phyloP scores from a whole-genome alignment of 495 filamentous ascomycete species.

The Penicilliopsis zonata region DNA sequence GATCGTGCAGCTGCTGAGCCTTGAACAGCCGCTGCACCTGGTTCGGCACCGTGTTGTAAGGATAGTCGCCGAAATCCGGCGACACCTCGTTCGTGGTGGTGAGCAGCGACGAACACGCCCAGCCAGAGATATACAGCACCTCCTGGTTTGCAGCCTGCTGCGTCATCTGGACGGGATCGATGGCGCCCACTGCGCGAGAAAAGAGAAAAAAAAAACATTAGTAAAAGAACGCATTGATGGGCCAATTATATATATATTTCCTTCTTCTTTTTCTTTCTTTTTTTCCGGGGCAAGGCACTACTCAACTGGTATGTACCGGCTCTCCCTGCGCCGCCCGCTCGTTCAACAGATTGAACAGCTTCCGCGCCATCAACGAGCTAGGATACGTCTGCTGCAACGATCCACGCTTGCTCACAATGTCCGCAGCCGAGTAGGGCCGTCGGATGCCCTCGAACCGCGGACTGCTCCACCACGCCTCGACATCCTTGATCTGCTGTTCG shows the following conservation, averaged over 20 bases:
- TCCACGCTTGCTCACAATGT: constrained; percentile 87
- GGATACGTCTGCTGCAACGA: constrained; percentile 78
- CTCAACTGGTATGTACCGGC: constrained; percentile 76
- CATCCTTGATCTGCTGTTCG: constrained; percentile 64
- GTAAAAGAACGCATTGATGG: constrained; percentile 3
- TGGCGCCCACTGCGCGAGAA: constrained; percentile 65
- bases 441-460: constrained; percentile 81
- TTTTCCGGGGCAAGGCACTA: background rate
- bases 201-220: constrained; percentile 7
- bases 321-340: constrained; percentile 61
- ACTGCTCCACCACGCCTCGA: constrained; percentile 78
- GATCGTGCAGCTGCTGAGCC: constrained; percentile 91
- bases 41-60: constrained; percentile 97
- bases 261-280: too few relatives aligned
- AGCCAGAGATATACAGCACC: constrained; percentile 88
- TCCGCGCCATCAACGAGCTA: constrained; percentile 83
- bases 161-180: constrained; percentile 98
- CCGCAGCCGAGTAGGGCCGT: constrained; percentile 78
- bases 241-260: too few relatives aligned
- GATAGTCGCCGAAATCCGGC: constrained; percentile 95
- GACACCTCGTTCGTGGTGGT: constrained; percentile 95
- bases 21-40: constrained; percentile 94
- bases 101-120: constrained; percentile 88
- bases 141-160: constrained; percentile 95
- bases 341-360: constrained; percentile 80